These are phyloP conservation scores for Begonia loranthoides DNA, from an alignment of 306 rosid species.

Conservation along the genomic window DNA sequence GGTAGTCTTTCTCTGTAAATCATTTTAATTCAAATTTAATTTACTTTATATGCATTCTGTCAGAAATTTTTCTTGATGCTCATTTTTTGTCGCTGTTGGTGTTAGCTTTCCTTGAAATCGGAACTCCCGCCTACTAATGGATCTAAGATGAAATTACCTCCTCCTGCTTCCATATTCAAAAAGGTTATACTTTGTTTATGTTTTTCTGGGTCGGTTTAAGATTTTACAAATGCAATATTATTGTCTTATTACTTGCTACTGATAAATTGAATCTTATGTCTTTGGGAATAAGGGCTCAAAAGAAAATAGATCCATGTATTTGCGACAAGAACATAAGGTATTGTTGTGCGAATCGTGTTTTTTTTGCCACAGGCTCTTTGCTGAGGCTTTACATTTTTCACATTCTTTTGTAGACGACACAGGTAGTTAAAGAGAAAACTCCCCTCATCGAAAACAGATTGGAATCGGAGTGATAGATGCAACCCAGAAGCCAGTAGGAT, in stretches of 20 bases:
- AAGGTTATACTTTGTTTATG: slow-evolving; percentile 36
- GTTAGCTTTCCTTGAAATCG: slow-evolving; percentile 62
- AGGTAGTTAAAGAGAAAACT: slow-evolving; percentile 34
- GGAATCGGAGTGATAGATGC: slow-evolving; percentile 24
- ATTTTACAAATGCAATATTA: background rate
- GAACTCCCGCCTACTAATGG: slow-evolving; percentile 38
- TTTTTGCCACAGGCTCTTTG: background rate
- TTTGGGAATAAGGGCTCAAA: slow-evolving; percentile 74
- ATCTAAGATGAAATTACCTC: slow-evolving; percentile 27
- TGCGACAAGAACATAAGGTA: slow-evolving; percentile 26
- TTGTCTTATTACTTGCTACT: slow-evolving; percentile 12
- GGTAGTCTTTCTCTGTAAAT: slow-evolving; percentile 25
- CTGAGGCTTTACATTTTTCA: background rate
- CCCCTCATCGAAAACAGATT: slow-evolving; percentile 35
- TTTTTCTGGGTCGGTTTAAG: background rate
- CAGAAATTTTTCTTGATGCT: background rate
- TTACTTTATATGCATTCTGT: no score
- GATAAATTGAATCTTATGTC: slow-evolving; percentile 21
- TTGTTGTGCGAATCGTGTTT: background rate
- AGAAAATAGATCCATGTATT: slow-evolving; percentile 60
- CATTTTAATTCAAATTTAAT: no score
- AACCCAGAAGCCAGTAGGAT: slow-evolving; percentile 7
- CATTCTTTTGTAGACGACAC: slow-evolving; percentile 15
- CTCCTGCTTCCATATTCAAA: slow-evolving; percentile 20
- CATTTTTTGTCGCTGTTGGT: background rate